Evolutionary conservation across 2,329 filamentous ascomycete genomes (phyloP).

Genomic region (Corniculantispora saksenae): DNA sequence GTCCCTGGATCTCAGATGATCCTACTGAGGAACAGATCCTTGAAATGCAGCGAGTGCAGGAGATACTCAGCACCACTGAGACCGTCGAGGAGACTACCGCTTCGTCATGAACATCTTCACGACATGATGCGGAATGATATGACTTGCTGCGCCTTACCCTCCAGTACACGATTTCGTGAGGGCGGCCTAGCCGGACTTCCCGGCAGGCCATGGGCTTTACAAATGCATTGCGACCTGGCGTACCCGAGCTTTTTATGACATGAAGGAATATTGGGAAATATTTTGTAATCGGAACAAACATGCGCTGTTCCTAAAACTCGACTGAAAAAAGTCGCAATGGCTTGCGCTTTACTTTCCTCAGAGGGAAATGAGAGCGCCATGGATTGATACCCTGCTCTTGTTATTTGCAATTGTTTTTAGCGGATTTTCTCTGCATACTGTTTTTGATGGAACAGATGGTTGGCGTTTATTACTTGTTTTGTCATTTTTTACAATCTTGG

Average conservation of each 20-base stretch:
- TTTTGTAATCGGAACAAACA: slow-evolving; percentile 6
- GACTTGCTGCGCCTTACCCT: slow-evolving; percentile 10
- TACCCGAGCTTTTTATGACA: slow-evolving; percentile 11
- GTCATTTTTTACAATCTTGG: slow-evolving; percentile 8
- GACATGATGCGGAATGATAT: slow-evolving; percentile 4
- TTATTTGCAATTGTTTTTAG: slow-evolving; percentile 12
- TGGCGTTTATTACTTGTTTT: slow-evolving; percentile 13
- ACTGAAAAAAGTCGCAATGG: background rate
- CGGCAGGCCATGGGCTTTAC: background rate
- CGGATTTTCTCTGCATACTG: slow-evolving; percentile 9
- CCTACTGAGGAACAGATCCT: slow-evolving; percentile 62
- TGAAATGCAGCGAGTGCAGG: slow-evolving; percentile 63
- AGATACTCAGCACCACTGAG: slow-evolving; percentile 40
- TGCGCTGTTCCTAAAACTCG: background rate
- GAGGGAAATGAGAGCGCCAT: slow-evolving; percentile 2
- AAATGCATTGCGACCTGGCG: slow-evolving; percentile 19
- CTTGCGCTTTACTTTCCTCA: background rate
- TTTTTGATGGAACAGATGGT: slow-evolving; percentile 15
- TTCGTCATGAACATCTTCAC: background rate
- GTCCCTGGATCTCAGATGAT: slow-evolving; percentile 77
- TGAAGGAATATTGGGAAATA: slow-evolving; percentile 10
- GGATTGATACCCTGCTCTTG: slow-evolving; percentile 21
- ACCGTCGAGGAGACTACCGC: background rate
- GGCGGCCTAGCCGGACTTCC: background rate
- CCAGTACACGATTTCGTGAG: slow-evolving; percentile 13